Percentiles rank a stretch among this genome's conserved stretches.
Evolutionary conservation across 23 red algal genomes (phyloP).

Genomic region (Gracilariopsis chorda): DNA sequence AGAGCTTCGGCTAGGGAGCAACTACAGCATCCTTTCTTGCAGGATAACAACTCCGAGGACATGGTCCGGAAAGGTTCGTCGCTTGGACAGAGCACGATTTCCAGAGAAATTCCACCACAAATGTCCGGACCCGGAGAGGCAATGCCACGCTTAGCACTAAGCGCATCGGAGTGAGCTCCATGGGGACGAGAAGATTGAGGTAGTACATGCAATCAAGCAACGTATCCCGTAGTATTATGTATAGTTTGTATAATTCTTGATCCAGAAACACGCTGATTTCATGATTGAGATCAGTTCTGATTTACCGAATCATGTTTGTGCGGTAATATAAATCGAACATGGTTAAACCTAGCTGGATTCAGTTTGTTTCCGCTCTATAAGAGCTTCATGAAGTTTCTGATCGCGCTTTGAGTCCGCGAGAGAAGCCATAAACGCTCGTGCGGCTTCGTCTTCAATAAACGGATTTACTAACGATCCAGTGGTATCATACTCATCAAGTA

Average conservation of each 20-base stretch:
- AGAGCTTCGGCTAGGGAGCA: constrained; percentile 52
- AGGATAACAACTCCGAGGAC: neutral
- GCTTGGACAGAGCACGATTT: neutral
- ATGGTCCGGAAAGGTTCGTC: neutral
- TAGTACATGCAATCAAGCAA: too few relatives aligned
- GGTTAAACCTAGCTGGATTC: too few relatives aligned
- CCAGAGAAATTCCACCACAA: neutral
- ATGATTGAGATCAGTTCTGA: too few relatives aligned
- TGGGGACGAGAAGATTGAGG: too few relatives aligned
- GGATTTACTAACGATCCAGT: constrained; percentile 5
- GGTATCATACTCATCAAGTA: neutral
- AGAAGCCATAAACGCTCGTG: constrained; percentile 28
- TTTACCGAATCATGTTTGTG: too few relatives aligned
- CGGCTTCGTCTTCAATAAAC: neutral
- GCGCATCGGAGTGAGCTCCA: neutral
- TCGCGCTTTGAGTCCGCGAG: constrained; percentile 30
- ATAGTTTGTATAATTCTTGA: too few relatives aligned
- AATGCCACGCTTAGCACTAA: neutral
- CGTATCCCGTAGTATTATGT: too few relatives aligned
- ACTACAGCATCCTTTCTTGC: constrained; percentile 68
- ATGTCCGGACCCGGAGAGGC: neutral
- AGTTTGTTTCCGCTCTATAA: constrained; percentile 9
- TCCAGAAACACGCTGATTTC: too few relatives aligned
- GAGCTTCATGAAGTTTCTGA: constrained; percentile 18
- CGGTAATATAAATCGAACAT: too few relatives aligned